Evolutionary conservation across 1,284 basidiomycete genomes (phyloP).

Genomic region (Heterobasidion parviporum): DNA sequence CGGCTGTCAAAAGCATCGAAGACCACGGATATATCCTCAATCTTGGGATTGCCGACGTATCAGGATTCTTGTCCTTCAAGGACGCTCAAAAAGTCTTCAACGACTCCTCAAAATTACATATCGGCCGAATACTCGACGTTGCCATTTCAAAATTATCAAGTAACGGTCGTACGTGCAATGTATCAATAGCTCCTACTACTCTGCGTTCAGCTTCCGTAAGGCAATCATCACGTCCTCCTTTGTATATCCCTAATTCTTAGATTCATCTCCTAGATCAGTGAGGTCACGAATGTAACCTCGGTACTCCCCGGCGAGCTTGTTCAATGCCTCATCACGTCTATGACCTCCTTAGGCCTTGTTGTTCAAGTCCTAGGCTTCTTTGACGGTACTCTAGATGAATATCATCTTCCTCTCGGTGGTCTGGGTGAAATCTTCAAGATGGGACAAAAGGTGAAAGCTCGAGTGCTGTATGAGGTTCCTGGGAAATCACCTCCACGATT

Average conservation of each 20-base stretch:
- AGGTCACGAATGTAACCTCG: constrained; percentile 75
- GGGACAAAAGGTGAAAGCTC: constrained; percentile 83
- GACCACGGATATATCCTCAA: constrained; percentile 94
- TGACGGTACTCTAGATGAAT: constrained; percentile 83
- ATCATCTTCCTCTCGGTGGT: constrained; percentile 58
- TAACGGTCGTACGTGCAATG: constrained; percentile 65
- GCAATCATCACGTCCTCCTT: constrained; percentile 9
- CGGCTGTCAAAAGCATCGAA: constrained; percentile 79
- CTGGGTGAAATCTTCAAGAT: constrained; percentile 57
- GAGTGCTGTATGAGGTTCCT: constrained; percentile 83
- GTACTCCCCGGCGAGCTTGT: constrained; percentile 85
- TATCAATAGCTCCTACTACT: constrained; percentile 40
- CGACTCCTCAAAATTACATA: constrained; percentile 38
- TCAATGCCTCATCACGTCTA: constrained; percentile 77
- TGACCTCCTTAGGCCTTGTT: constrained; percentile 76
- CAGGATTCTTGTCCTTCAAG: constrained; percentile 76
- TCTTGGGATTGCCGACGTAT: constrained; percentile 67
- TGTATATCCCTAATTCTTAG: constrained; percentile 4
- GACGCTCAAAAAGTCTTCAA: constrained; percentile 40
- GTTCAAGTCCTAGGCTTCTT: constrained; percentile 92
- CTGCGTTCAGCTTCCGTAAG: constrained; percentile 48
- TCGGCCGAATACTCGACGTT: constrained; percentile 63
- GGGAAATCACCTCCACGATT: constrained; percentile 68
- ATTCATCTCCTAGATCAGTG: constrained; percentile 42
- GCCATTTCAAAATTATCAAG: constrained; percentile 56